Evolutionary conservation across 495 filamentous ascomycete genomes (phyloP).

Genomic region (Xylaria intraflava): DNA sequence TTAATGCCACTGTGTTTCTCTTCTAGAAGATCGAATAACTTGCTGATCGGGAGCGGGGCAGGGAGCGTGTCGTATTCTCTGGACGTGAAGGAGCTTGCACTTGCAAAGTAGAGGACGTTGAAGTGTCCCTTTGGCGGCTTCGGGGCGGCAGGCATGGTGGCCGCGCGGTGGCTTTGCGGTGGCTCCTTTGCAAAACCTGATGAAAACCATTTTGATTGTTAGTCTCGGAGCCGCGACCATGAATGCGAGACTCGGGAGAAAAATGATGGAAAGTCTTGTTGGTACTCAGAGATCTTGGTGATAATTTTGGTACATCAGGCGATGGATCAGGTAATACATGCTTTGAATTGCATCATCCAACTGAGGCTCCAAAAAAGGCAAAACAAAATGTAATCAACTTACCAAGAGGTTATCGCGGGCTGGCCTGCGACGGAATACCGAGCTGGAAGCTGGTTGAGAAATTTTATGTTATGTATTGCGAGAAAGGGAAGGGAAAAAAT

Average conservation of each 20-base stretch:
- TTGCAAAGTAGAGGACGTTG: slow-evolving; percentile 82
- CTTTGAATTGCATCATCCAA: slow-evolving; percentile 48
- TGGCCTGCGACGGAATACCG: background rate
- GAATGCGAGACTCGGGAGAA: slow-evolving; percentile 1
- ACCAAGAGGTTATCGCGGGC: background rate
- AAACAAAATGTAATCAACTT: background rate
- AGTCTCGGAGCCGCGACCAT: slow-evolving; percentile 8
- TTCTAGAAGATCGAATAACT: slow-evolving; percentile 70
- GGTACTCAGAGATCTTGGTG: slow-evolving; percentile 57
- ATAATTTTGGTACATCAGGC: slow-evolving; percentile 42
- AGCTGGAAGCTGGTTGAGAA: too few species aligned
- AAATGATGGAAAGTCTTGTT: slow-evolving; percentile 17
- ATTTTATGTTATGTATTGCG: too few species aligned
- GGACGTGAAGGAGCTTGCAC: slow-evolving; percentile 64
- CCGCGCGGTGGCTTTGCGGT: background rate
- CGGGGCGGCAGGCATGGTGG: slow-evolving; percentile 25
- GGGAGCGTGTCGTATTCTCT: slow-evolving; percentile 64
- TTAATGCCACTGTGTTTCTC: slow-evolving; percentile 72
- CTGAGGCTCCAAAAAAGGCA: background rate
- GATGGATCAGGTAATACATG: slow-evolving; percentile 64
- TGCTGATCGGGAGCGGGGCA: slow-evolving; percentile 60
- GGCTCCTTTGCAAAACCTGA: background rate
- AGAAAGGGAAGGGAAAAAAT: background rate
- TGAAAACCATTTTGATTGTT: slow-evolving; percentile 7
- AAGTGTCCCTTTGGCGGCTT: slow-evolving; percentile 54